Base-by-base conservation (phyloP, 2,329 filamentous ascomycete species). In the Penicillium palitans region DNA sequence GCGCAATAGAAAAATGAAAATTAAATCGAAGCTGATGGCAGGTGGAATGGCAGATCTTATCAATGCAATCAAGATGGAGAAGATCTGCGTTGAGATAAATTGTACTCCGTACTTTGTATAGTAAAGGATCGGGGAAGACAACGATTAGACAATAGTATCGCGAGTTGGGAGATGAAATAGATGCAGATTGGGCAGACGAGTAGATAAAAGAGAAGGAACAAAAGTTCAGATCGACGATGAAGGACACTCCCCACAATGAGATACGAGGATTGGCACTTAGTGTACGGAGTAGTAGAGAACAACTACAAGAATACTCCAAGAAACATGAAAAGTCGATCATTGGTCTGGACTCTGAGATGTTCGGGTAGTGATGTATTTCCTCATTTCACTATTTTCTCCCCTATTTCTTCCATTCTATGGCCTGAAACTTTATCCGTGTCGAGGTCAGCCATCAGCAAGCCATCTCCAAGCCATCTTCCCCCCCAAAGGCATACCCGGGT, bases 171-270 rank as follows among this genome's bases (percentile, higher is more conserved):
- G 47, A 56, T 37, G 53, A 58, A 51, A 42, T 45, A 47, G 39
- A 46, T 27, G 51, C 15, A 56, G 57, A 61, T 63, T 64, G 61
- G 63, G 64, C 56, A 58, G 54, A 59, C 51, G 50, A 58, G 51
- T 35, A 52, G 31, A 51, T 52, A 49, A 50, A 54, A 42, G 42
- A 42, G 25, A 46, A 54, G 40, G 42, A 53, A 57, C 58, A 63
- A 61, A 59, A 57, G 61, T 60, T 57, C 45, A 44, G 60, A 52
- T 57, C 54, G 47, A 52, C 47, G 29, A 37, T 56, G 47, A n/a
- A 57, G 47, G 27, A 27, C 13, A 46, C 51, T 37, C 58, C 59
- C 58, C 52, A 52, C 51, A 47, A 61, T 47, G 41, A 58, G 50
- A 60, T 58, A 58, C 60, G 61, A 63, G 55, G 29, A 44, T 44